Evolutionary conservation across 2,329 filamentous ascomycete genomes (phyloP).

Genomic region (Fonsecaea multimorphosa): DNA sequence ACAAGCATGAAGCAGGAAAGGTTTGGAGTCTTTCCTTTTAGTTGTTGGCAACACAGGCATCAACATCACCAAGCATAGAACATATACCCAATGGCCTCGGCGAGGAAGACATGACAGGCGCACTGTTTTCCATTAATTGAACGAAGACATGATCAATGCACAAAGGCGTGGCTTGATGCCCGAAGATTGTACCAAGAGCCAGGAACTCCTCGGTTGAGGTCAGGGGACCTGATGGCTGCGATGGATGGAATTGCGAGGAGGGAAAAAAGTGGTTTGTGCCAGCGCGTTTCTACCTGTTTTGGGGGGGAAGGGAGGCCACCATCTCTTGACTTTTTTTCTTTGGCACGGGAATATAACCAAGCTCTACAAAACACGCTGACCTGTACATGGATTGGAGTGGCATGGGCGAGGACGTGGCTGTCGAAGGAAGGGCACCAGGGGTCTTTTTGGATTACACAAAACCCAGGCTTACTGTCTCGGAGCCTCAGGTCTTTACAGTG

Average conservation of each 20-base stretch:
- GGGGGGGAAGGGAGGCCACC: not conserved
- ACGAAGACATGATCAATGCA: conserved; percentile 24
- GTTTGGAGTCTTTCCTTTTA: conserved; percentile 33
- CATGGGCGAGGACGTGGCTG: conserved; percentile 11
- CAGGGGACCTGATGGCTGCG: conserved; percentile 8
- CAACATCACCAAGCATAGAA: conserved; percentile 28
- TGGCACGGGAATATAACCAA: conserved; percentile 12
- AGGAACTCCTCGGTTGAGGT: conserved; percentile 12
- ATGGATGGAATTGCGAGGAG: conserved; percentile 13
- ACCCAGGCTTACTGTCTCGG: not conserved
- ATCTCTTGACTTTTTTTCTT: conserved; percentile 6
- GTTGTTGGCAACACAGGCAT: conserved; percentile 20
- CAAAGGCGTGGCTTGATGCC: conserved; percentile 14
- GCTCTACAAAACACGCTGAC: conserved; percentile 14
- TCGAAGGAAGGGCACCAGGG: not conserved
- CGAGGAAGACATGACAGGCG: conserved; percentile 10
- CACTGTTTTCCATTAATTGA: conserved; percentile 19
- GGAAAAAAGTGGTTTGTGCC: conserved; percentile 27
- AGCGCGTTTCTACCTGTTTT: conserved; percentile 3
- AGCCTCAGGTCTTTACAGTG: not conserved
- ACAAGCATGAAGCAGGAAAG: conserved; percentile 29
- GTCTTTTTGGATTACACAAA: conserved; percentile 11
- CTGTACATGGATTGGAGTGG: conserved; percentile 20
- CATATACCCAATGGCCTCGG: conserved; percentile 26
- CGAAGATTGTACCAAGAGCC: conserved; percentile 24